phyloP scores from a whole-genome alignment of 768 basidiomycete genomes.

The Clitopilus passeckerianus region DNA sequence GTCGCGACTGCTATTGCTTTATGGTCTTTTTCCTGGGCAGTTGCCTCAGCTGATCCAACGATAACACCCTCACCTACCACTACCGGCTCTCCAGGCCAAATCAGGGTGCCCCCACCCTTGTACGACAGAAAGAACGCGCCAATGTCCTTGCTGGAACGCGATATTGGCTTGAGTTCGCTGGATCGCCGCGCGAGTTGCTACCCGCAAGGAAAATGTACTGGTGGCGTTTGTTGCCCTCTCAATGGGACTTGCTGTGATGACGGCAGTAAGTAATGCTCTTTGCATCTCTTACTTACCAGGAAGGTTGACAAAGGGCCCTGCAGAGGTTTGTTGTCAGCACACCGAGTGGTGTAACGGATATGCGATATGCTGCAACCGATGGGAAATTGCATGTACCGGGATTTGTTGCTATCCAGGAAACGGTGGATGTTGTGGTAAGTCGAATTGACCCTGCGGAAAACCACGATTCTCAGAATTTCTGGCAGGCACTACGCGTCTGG shows the following conservation, averaged over 20 bases:
- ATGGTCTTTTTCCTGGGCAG: not conserved
- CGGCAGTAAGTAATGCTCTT: not conserved
- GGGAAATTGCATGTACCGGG: not conserved
- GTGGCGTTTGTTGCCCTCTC: slow-evolving; percentile 2
- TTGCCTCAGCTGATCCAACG: not conserved
- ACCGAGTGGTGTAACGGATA: slow-evolving; percentile 2
- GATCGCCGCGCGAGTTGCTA: slow-evolving; percentile 1
- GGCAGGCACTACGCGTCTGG: not conserved
- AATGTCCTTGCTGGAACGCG: not conserved
- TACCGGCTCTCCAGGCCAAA: not conserved
- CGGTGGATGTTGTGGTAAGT: slow-evolving; percentile 3
- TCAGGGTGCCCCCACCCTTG: not conserved
- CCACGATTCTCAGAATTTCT: not conserved
- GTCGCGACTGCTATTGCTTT: not conserved
- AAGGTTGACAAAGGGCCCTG: too few species aligned
- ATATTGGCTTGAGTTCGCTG: slow-evolving; percentile 1
- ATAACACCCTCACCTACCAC: not conserved
- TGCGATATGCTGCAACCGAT: slow-evolving; percentile 3
- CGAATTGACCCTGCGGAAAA: not conserved
- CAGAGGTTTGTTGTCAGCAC: not conserved
- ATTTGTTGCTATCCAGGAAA: not conserved
- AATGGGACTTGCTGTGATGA: slow-evolving; percentile 1
- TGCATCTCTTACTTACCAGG: not conserved
- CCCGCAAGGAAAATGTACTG: not conserved
- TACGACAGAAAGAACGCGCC: not conserved